Conservation (phyloP, 768 basidiomycete genomes). For the Galerina marginata region DNA sequence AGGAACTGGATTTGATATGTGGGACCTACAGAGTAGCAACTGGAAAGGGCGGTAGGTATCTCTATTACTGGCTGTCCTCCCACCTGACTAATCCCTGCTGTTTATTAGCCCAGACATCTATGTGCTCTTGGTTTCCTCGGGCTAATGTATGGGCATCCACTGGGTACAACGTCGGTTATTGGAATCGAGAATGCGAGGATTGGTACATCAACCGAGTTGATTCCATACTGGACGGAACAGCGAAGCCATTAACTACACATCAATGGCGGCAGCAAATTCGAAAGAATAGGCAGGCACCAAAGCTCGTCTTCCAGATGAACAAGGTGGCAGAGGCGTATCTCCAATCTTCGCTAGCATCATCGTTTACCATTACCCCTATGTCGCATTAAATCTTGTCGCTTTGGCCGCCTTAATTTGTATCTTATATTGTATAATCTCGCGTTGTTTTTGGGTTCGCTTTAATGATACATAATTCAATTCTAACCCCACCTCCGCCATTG, state of each 20-base stretch:
- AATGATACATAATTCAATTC: too few relatives aligned
- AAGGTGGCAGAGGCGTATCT: not conserved
- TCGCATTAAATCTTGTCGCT: too few relatives aligned
- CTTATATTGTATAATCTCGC: too few relatives aligned
- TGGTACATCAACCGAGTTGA: conserved; percentile 23
- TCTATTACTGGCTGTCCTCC: not conserved
- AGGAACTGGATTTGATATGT: conserved; percentile 20
- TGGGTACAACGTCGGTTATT: conserved; percentile 22
- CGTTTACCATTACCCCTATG: too few relatives aligned
- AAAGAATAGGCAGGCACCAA: conserved; percentile 4
- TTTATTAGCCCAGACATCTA: conserved; percentile 7
- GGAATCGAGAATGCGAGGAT: conserved; percentile 24
- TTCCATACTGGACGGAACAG: conserved; percentile 11
- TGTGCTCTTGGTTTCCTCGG: conserved; percentile 25
- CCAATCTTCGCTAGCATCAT: not conserved
- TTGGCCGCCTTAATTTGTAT: too few relatives aligned
- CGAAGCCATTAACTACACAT: not conserved
- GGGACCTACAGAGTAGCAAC: conserved; percentile 19
- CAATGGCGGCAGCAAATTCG: conserved; percentile 7
- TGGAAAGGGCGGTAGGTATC: conserved; percentile 11
- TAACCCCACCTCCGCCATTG: too few relatives aligned
- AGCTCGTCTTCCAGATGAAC: conserved; percentile 4
- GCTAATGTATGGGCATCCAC: conserved; percentile 11
- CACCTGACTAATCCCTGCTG: not conserved
- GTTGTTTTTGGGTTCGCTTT: too few relatives aligned